A percentile compares a stretch with the other conserved stretches of the same genome.
Evolutionary conservation across 2,329 filamentous ascomycete species (phyloP).

Genomic region (Thielaviopsis cerberus): DNA sequence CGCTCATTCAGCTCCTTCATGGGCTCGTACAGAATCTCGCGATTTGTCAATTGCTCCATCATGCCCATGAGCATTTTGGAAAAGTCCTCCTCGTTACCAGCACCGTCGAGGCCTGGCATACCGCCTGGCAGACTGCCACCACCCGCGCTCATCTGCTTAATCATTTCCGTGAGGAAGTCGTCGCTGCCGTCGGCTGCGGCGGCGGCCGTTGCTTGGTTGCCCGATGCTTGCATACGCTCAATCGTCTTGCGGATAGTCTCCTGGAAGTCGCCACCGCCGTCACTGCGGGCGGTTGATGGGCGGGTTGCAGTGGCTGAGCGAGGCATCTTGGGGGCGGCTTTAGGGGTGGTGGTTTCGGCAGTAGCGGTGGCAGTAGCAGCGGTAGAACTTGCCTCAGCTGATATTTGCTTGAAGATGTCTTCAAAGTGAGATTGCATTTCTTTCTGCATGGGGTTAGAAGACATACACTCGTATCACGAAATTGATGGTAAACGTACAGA

Average conservation of each 20-base stretch:
- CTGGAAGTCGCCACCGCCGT: slow-evolving; percentile 53
- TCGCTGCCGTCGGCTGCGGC: slow-evolving; percentile 46
- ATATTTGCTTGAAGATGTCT: slow-evolving; percentile 54
- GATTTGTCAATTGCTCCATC: slow-evolving; percentile 98
- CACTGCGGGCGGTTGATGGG: slow-evolving; percentile 17
- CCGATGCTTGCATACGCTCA: slow-evolving; percentile 85
- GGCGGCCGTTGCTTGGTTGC: slow-evolving; percentile 66
- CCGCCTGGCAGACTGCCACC: slow-evolving; percentile 28
- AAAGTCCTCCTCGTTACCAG: slow-evolving; percentile 60
- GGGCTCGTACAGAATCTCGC: slow-evolving; percentile 93
- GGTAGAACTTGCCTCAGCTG: slow-evolving; percentile 18
- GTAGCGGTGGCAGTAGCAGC: slow-evolving; percentile 16
- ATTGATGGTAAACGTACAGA: slow-evolving; percentile 3
- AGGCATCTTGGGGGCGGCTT: slow-evolving; percentile 19
- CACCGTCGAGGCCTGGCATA: slow-evolving; percentile 18
- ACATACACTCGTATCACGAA: not conserved
- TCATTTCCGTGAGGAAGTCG: slow-evolving; percentile 76
- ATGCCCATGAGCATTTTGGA: slow-evolving; percentile 90
- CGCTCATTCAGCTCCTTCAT: slow-evolving; percentile 95
- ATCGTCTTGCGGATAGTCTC: slow-evolving; percentile 87
- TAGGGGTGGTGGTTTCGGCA: slow-evolving; percentile 17
- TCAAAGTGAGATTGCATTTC: slow-evolving; percentile 60
- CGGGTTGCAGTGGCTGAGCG: slow-evolving; percentile 15
- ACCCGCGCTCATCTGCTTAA: slow-evolving; percentile 64
- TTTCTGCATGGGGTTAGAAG: slow-evolving; percentile 3